Conservation (phyloP, 2,329 filamentous ascomycete genomes). For the Thelonectria discophora region DNA sequence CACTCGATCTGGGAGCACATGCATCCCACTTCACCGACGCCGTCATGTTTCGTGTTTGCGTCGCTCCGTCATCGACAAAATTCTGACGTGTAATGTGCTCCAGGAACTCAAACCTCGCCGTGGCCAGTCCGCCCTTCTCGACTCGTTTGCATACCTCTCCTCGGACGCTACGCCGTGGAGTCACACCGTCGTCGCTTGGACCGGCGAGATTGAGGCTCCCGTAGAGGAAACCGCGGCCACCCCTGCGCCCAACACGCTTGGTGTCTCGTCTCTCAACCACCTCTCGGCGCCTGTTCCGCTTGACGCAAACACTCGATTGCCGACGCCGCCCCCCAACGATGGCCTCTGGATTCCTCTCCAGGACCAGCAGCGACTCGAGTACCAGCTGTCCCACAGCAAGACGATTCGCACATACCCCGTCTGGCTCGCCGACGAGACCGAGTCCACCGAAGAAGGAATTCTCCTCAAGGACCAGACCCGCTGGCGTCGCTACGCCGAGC, state of each 20-base stretch:
- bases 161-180: conserved; percentile 88
- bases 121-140: conserved; percentile 91
- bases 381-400: conserved; percentile 75
- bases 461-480: conserved; percentile 81
- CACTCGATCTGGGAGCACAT: conserved; percentile 21
- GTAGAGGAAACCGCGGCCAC: conserved; percentile 55
- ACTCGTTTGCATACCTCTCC: conserved; percentile 87
- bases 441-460: conserved; percentile 72
- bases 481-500: conserved; percentile 91
- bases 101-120: conserved; percentile 80
- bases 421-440: conserved; percentile 83
- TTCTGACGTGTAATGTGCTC: conserved; percentile 6
- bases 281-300: conserved; percentile 83
- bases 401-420: conserved; percentile 85
- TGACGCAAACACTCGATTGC: conserved; percentile 64
- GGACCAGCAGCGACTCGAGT: conserved; percentile 78
- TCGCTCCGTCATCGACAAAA: neutral
- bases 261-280: conserved; percentile 70
- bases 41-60: conserved; percentile 18
- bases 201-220: conserved; percentile 78
- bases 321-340: conserved; percentile 68
- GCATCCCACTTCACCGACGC: conserved; percentile 16
- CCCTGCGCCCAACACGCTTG: conserved; percentile 56
- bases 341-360: conserved; percentile 75
- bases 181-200: conserved; percentile 94